Evolutionary conservation across 306 rosid genomes (phyloP).

Genomic region (Lotus japonicus): DNA sequence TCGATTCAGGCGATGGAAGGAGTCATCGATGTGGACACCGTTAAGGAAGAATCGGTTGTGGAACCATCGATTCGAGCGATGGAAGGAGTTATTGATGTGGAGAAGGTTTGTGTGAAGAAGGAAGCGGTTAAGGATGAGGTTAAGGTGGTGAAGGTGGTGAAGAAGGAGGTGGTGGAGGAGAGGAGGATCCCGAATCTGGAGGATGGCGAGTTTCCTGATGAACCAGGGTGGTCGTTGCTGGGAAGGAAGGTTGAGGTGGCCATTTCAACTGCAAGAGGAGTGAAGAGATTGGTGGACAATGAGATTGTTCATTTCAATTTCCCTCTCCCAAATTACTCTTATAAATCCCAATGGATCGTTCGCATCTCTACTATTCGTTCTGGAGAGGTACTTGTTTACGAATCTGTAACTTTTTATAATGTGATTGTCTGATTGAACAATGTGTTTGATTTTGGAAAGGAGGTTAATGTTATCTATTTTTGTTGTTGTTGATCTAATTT

Average conservation of each 20-base stretch:
- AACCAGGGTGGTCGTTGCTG: slow-evolving; percentile 53
- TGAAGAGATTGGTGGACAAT: slow-evolving; percentile 55
- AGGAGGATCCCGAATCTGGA: slow-evolving; percentile 33
- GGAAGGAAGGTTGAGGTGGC: slow-evolving; percentile 60
- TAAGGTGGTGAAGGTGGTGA: neutral
- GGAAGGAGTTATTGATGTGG: neutral
- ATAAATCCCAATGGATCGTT: slow-evolving; percentile 52
- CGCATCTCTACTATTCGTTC: slow-evolving; percentile 70
- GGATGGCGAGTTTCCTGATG: slow-evolving; percentile 64
- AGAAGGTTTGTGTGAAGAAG: neutral
- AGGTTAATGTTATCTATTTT: neutral
- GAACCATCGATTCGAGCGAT: neutral
- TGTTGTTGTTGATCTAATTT: neutral
- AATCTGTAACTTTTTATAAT: neutral
- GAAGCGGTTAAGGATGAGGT: neutral
- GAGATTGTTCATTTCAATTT: slow-evolving; percentile 67
- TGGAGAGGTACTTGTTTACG: slow-evolving; percentile 42
- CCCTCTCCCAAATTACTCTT: slow-evolving; percentile 21
- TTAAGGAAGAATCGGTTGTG: neutral
- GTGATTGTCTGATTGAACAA: neutral
- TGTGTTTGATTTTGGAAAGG: neutral
- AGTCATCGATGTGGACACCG: neutral
- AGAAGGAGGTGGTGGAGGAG: slow-evolving; percentile 14
- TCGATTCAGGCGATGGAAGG: neutral
- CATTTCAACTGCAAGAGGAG: slow-evolving; percentile 56